Conservation (phyloP, 2,329 filamentous ascomycete species). For the Colletotrichum sp. region DNA sequence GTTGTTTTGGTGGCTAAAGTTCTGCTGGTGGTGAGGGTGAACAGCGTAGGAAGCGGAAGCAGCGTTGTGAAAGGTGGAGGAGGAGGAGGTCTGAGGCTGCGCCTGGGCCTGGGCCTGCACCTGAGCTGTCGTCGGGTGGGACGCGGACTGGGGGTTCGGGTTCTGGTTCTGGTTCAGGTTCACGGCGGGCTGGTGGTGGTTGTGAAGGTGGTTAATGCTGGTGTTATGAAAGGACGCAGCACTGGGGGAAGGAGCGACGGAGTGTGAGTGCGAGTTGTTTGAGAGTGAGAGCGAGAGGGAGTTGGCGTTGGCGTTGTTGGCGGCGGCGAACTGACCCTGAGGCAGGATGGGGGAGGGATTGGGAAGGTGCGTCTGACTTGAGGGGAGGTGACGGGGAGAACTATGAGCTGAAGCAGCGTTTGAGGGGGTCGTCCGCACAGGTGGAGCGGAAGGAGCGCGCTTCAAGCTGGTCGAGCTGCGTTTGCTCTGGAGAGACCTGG, state of each 20-base stretch:
- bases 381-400: constrained; percentile 51
- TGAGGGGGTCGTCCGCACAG: constrained; percentile 47
- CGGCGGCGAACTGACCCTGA: constrained; percentile 47
- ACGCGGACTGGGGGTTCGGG: constrained; percentile 26
- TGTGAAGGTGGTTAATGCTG: constrained; percentile 7
- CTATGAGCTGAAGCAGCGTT: constrained; percentile 34
- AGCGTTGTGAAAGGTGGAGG: constrained; percentile 46
- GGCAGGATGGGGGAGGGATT: constrained; percentile 52
- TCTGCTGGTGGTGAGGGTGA: constrained; percentile 70
- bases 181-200: not conserved
- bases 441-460: constrained; percentile 65
- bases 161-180: constrained; percentile 19
- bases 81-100: constrained; percentile 26
- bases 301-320: not conserved
- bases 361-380: constrained; percentile 38
- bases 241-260: constrained; percentile 18
- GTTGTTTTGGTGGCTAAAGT: constrained; percentile 8
- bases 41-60: constrained; percentile 63
- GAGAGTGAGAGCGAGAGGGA: not conserved
- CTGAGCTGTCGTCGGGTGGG: not conserved
- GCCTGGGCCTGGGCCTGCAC: constrained; percentile 24
- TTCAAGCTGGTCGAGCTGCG: constrained; percentile 68
- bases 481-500: constrained; percentile 64
- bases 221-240: not conserved
- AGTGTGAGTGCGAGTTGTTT: not conserved